Evolutionary conservation across 2,329 filamentous ascomycete species (phyloP), one percentile per base, ranked within the genome.

Genomic region (Exophiala mesophila): DNA sequence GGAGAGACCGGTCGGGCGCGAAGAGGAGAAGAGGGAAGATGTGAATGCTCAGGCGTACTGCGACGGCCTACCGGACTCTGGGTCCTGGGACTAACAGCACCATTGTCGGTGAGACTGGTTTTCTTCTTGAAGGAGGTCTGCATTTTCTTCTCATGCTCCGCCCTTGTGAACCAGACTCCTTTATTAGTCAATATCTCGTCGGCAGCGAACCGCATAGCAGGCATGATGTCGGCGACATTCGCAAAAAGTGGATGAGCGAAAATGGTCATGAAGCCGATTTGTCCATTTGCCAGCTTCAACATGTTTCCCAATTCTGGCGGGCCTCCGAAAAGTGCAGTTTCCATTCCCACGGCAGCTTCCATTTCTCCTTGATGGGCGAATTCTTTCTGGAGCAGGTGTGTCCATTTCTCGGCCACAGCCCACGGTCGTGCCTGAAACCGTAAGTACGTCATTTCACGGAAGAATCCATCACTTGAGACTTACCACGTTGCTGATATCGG

Each of bases 401-500:
- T 95, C 92, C 92, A 98, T 61, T 83, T 76, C 31, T 87, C 73
- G 16, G 92, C 92, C 18, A 88, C 80, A 43, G 83, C 76, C 61
- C 92, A 89, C 43, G 81, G 83, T 43, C 92, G 82, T 41, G 89
- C 88, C 85, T 90, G 50, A n/a, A 39, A 21, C 36, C 13, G 41
- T 49, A 33, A 43, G 35, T 21, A 28, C 29, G 5, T 15, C 6
- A 19, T 9, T 32, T 13, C 12, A 12, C 5, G 28, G 24, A 15
- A 41, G 18, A 10, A 33, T 29, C 30, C 24, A 18, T 7, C 5
- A 18, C 20, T 12, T 8, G 12, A 12, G 7, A 82, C 85, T 63
- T 75, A 90, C 86, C 63, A 97, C 92, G 62, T 98, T 98, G 68
- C 90, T 96, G 59, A 98, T 97, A 63, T 98, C 92, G 28, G 92